Evolutionary conservation across 2,329 filamentous ascomycete species (phyloP), one percentile per base, ranked within the genome.

Genomic region (Neospermospora avenae): DNA sequence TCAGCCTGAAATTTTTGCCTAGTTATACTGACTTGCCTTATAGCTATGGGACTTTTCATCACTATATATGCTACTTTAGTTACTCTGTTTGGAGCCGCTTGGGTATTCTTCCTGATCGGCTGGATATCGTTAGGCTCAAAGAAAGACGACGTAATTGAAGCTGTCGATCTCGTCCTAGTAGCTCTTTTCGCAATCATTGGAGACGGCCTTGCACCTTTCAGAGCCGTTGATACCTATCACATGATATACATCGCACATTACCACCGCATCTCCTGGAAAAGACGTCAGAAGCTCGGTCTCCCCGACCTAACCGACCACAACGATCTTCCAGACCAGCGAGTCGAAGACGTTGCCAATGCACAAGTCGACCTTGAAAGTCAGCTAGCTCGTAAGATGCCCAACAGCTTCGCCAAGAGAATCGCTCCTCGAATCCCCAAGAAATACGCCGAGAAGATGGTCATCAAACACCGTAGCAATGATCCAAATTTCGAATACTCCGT

Each of bases 101-200:
- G 91, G 91, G 91, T 96, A 0, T 81, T 96, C 31, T 93, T 93
- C 76, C 79, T 96, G 58, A 96, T 96, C 72, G 89, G 87, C 78
- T 96, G 91, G 91, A 91, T 95, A 70, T 91, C 91, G 63, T 86
- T 93, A 16, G 90, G 89, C 20, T 83, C 84, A 35, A 80, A 80
- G 68, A 87, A 93, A 71, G 76, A 84, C 4, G 93, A 89, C 62
- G 74, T 82, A 39, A 83, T 89, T 69, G 84, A 89, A 62, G 75
- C 89, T 48, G 88, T 90, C 63, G 87, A 90, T 73, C 85, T 86
- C 65, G 79, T 88, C 14, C 77, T 90, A 3, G 87, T 90, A 3
- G 87, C 85, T 10, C 78, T 90, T 3, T 90, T 90, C 64, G 85
- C 83, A 55, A 75, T 90, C 60, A 85, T 90, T 69, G 87, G 87